Evolutionary conservation across 2,329 filamentous ascomycete species (phyloP).

Genomic region (Zymoseptoria crescenta): DNA sequence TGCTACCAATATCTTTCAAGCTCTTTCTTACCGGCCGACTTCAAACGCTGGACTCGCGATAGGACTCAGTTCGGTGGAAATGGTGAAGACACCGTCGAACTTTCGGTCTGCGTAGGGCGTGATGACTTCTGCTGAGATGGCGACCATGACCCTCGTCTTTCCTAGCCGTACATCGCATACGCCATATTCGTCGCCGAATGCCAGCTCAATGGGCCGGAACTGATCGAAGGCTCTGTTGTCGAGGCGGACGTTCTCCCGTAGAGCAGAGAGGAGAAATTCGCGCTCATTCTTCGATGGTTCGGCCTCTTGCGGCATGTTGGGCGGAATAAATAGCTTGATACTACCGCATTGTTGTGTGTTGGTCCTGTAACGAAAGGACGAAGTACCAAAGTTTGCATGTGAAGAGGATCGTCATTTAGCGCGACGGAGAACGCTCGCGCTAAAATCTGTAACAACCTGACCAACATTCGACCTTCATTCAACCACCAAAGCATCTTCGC

Average conservation of each 20-base stretch:
- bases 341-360: not conserved
- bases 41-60: slow-evolving; percentile 91
- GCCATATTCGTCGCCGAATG: slow-evolving; percentile 85
- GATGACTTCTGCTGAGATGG: slow-evolving; percentile 80
- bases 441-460: not conserved
- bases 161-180: slow-evolving; percentile 80
- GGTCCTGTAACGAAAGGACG: not conserved
- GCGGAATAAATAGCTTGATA: not conserved
- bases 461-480: not conserved
- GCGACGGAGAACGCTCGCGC: not conserved
- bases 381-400: not conserved
- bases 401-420: slow-evolving; percentile 2
- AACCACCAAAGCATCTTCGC: not conserved
- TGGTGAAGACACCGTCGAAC: slow-evolving; percentile 92
- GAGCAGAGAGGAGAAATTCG: slow-evolving; percentile 74
- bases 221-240: slow-evolving; percentile 77
- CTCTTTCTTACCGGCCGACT: slow-evolving; percentile 55
- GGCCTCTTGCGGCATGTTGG: slow-evolving; percentile 79
- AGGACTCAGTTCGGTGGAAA: slow-evolving; percentile 80
- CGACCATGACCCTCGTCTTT: slow-evolving; percentile 82
- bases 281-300: slow-evolving; percentile 85
- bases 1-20: slow-evolving; percentile 21
- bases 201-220: slow-evolving; percentile 67
- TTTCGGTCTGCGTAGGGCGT: slow-evolving; percentile 80
- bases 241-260: slow-evolving; percentile 71